Evolutionary conservation across 2,329 filamentous ascomycete genomes (phyloP).

Genomic region (Xylaria sp.): DNA sequence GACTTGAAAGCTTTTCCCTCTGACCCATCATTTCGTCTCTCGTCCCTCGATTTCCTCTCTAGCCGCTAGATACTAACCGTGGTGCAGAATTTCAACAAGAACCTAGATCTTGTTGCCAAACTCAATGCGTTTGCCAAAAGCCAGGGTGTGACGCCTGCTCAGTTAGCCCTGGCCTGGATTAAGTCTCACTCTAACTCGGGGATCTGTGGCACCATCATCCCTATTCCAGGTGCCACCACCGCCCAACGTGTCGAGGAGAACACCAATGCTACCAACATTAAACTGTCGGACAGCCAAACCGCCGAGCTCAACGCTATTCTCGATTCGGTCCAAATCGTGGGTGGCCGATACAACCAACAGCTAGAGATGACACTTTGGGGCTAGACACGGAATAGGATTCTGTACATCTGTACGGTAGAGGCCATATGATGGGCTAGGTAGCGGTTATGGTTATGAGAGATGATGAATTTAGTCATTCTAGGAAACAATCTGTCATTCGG

Average conservation of each 20-base stretch:
- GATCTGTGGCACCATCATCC: conserved; percentile 50
- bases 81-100: conserved; percentile 16
- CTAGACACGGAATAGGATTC: too few relatives aligned
- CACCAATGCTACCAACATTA: conserved; percentile 41
- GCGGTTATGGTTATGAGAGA: too few relatives aligned
- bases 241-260: conserved; percentile 61
- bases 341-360: conserved; percentile 11
- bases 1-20: too few relatives aligned
- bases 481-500: too few relatives aligned
- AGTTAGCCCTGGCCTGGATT: conserved; percentile 18
- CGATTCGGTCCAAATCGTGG: not conserved
- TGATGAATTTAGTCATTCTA: too few relatives aligned
- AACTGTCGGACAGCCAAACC: conserved; percentile 7
- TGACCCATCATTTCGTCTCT: too few relatives aligned
- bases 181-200: conserved; percentile 3
- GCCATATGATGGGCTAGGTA: too few relatives aligned
- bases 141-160: conserved; percentile 11
- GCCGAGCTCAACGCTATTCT: conserved; percentile 6
- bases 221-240: conserved; percentile 65
- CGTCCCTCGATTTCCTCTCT: too few relatives aligned
- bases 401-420: too few relatives aligned
- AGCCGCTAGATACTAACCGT: too few relatives aligned
- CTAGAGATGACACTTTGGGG: conserved; percentile 3
- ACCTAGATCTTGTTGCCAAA: conserved; percentile 18
- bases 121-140: conserved; percentile 10